Evolutionary conservation across 768 basidiomycete species (phyloP).

Genomic region (Grammothele lineata): DNA sequence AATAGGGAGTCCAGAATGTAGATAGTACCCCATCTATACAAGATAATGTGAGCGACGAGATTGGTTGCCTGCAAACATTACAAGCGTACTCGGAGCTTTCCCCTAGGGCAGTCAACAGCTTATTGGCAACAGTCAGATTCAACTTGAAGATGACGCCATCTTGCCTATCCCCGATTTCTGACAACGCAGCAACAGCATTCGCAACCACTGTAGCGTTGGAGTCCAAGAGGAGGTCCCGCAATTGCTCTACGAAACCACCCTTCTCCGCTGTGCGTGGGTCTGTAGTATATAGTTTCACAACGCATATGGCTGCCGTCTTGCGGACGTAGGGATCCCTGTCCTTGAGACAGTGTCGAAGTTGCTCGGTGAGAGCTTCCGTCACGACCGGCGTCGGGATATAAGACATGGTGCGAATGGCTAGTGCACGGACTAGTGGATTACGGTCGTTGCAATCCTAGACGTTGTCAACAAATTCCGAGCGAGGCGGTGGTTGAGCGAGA

Average conservation of each 20-base stretch:
- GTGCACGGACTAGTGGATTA: constrained; percentile 93
- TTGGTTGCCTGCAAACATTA: too few species aligned
- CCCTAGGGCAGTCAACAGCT: constrained; percentile 83
- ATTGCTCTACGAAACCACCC: constrained; percentile 84
- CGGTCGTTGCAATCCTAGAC: constrained; percentile 89
- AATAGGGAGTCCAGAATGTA: constrained; percentile 94
- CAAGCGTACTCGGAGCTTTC: constrained; percentile 94
- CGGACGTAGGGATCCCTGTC: constrained; percentile 97
- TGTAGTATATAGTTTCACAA: constrained; percentile 90
- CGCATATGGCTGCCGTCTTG: constrained; percentile 97
- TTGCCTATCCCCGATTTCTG: constrained; percentile 94
- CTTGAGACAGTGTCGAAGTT: constrained; percentile 86
- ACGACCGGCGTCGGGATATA: constrained; percentile 93
- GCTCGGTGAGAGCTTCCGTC: constrained; percentile 81
- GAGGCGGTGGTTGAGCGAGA: background rate
- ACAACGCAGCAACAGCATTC: constrained; percentile 92
- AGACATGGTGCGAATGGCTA: constrained; percentile 98
- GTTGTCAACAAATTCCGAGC: constrained; percentile 9
- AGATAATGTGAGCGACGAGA: constrained; percentile 6
- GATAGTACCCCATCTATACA: constrained; percentile 91
- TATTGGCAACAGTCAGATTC: constrained; percentile 83
- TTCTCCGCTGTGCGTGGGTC: constrained; percentile 85
- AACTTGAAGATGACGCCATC: constrained; percentile 92
- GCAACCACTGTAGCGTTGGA: constrained; percentile 95
- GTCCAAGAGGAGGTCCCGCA: constrained; percentile 91